Base-by-base conservation (phyloP, 306 rosid genomes). In the Acacia confusa region DNA sequence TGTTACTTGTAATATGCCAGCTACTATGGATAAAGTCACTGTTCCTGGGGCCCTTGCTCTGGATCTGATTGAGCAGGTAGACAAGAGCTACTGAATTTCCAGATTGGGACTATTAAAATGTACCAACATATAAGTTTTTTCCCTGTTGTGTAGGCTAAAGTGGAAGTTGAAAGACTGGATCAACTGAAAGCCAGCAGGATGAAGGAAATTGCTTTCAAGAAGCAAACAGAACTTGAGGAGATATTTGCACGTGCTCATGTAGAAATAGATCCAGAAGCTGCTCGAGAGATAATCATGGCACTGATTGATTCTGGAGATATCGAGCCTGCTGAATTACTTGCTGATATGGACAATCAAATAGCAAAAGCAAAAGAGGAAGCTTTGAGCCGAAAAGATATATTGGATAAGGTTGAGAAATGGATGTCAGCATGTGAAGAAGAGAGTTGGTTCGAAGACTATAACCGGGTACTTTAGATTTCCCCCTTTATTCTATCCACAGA, bases 391-490 rank as follows among this genome's bases (percentile, higher is more conserved):
- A 96, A 86, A 85, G 99, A 96, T n/a, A 96, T 96, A 86, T 82
- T 96, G 87, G 99, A 96, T 84, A 96, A 96, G 89, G 99, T 96
- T 57, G 99, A 96, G 85, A 96, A 96, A 80, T 96, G 99, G 99
- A 96, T 96, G 99, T 91, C 98, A 75, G 99, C 99, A 47, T 94
- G 99, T 78, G 99, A 96, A 87, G 99, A 96, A 87, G 99, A 96
- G 89, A 94, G 99, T 82, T 96, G 99, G 99, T 97, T 96, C 70
- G 99, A 96, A 79, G 99, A 96, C 92, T 96, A 96, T 80, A 96
- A 89, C 86, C 93, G 98, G 88, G 99, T 96, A 92, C 48, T 57
- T 82, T 41, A 3, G 52, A 64, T 68, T 71, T 41, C 78, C 72
- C 71, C 67, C 20, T 47, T 38, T 41, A 44, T 41, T 76, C 48